A percentile compares a stretch with the other conserved stretches of the same genome.
These are phyloP conservation scores for Passiflora organensis DNA, from an alignment of 345 rosid species.

Conservation along the genomic window DNA sequence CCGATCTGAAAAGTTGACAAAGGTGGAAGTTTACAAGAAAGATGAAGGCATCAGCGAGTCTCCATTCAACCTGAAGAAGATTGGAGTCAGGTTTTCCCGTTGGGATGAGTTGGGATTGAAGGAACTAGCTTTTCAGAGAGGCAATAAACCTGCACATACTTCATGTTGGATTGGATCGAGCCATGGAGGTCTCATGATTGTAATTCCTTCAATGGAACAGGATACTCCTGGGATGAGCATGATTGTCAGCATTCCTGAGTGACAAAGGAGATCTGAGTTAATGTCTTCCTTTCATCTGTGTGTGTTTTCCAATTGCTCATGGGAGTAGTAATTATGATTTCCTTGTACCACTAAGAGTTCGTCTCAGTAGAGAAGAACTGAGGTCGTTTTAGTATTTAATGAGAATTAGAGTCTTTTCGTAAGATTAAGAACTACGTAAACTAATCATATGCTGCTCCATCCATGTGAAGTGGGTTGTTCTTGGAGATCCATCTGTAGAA, in stretches of 20 bases:
- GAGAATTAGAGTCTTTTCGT: too few relatives aligned
- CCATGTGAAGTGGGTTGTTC: too few relatives aligned
- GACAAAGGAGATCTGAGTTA: too few relatives aligned
- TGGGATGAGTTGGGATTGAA: conserved; percentile 36
- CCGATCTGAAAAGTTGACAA: conserved; percentile 31
- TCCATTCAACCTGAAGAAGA: background rate
- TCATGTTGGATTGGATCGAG: conserved; percentile 51
- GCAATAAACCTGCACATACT: conserved; percentile 29
- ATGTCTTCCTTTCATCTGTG: too few relatives aligned
- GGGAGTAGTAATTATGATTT: too few relatives aligned
- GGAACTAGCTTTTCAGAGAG: conserved; percentile 32
- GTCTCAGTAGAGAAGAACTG: too few relatives aligned
- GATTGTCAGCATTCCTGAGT: conserved; percentile 34
- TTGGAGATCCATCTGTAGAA: too few relatives aligned
- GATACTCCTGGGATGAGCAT: conserved; percentile 10
- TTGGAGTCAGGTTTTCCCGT: background rate
- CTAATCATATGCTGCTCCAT: too few relatives aligned
- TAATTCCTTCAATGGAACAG: conserved; percentile 21
- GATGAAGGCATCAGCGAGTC: conserved; percentile 13
- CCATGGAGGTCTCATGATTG: conserved; percentile 37
- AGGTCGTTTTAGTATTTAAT: too few relatives aligned
- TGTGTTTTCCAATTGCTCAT: too few relatives aligned
- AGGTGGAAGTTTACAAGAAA: conserved; percentile 30
- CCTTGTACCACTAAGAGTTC: too few relatives aligned
- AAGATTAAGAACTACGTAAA: too few relatives aligned